A percentile compares a stretch with the other conserved stretches of the same genome.
Conservation (phyloP, 805 yeast genomes). For the Maudiozyma pseudohumilis region DNA sequence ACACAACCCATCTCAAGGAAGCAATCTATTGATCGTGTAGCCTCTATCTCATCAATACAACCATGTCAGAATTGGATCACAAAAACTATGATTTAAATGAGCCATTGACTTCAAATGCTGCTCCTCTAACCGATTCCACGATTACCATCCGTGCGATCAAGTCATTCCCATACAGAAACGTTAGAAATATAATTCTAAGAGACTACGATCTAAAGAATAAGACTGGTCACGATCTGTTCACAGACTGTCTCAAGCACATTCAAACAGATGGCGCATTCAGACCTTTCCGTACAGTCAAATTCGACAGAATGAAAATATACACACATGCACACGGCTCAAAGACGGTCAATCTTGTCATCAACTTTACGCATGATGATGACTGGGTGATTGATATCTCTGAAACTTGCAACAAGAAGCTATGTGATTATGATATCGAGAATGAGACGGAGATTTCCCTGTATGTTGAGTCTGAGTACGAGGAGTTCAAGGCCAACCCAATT, state of each 20-base stretch:
- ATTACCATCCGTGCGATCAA: slow-evolving; percentile 81
- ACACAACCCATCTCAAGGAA: too few species aligned
- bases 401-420: slow-evolving; percentile 32
- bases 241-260: slow-evolving; percentile 37
- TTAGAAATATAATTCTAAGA: slow-evolving; percentile 60
- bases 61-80: background rate
- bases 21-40: too few species aligned
- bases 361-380: slow-evolving; percentile 70
- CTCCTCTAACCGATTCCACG: slow-evolving; percentile 59
- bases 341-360: slow-evolving; percentile 84
- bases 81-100: slow-evolving; percentile 39
- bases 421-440: slow-evolving; percentile 55
- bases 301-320: slow-evolving; percentile 74
- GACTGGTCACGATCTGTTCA: slow-evolving; percentile 56
- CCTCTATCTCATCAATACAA: too few species aligned
- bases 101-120: slow-evolving; percentile 69
- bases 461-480: slow-evolving; percentile 54
- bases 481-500: slow-evolving; percentile 71
- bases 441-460: slow-evolving; percentile 89
- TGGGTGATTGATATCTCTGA: slow-evolving; percentile 48
- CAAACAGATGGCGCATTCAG: slow-evolving; percentile 57
- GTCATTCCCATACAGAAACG: slow-evolving; percentile 86
- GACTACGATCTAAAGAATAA: slow-evolving; percentile 61
- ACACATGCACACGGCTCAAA: slow-evolving; percentile 93
- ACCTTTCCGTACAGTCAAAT: slow-evolving; percentile 70